Evolutionary conservation across 805 yeast species (phyloP), one percentile per base, ranked within the genome.

Genomic region (Saturnispora ahearnii): DNA sequence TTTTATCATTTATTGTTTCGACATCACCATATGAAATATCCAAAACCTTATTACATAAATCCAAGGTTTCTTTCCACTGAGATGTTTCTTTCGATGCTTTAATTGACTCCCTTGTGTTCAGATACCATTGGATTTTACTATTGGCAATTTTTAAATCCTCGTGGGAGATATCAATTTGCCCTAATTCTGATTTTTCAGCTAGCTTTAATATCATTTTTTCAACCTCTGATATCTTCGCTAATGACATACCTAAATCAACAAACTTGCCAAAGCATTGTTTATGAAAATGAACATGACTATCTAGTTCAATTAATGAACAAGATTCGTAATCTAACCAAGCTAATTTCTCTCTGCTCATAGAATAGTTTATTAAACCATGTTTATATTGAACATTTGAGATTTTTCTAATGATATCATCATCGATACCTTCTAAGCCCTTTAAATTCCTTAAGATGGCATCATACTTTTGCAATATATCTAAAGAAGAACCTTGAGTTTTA

Each of bases 321-420:
- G 56, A 59, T 51, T 73, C 69, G 50, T 84, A 77, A 55, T 78
- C 81, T 2, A 62, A 62, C 7, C 79, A 66, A 0, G 90, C 83
- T 36, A 69, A 68, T 31, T 62, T 54, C 30, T 78, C 84, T 51
- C 76, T 77, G 32, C 78, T 78, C 53, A 81, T 59, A 12, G 80
- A 73, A 48, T 81, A 63, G 48, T 82, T 82, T 3, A 83, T 75
- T 41, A 82, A 60, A 0, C 87, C 89, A 49, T 75, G 73, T 59
- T 79, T 82, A 60, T 76, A 81, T 53, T 74, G 72, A 1, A 81
- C 62, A 53, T 74, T 76, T 0, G 21, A 37, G 79, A 64, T 15
- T 75, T 53, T 38, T 41, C 53, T 10, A 51, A 33, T 26, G 18
- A 41, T 3, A 53, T 44, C 36, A 52, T 5, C 58, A 53, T 8